phyloP scores from a whole-genome alignment of 2,329 filamentous ascomycete genomes.

The Monilinia polystroma region DNA sequence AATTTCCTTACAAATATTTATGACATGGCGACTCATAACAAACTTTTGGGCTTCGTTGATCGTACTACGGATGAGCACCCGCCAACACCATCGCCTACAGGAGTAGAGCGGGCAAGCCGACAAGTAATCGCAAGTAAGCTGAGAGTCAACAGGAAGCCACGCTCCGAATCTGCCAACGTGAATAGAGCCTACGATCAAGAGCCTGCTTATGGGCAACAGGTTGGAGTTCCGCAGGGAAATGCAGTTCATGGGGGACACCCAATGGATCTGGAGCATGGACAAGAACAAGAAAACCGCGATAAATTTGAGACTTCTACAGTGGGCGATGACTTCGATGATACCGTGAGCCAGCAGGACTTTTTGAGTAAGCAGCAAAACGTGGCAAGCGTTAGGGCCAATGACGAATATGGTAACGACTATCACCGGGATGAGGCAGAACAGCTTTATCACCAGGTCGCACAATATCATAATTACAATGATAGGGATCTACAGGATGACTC shows the following conservation, averaged over 20 bases:
- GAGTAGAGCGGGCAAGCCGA: neutral
- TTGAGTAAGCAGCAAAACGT: neutral
- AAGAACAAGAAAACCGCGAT: neutral
- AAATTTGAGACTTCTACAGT: constrained; percentile 18
- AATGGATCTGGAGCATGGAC: neutral
- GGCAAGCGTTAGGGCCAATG: neutral
- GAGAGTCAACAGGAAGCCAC: constrained; percentile 9
- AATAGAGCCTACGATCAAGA: constrained; percentile 6
- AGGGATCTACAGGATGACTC: neutral
- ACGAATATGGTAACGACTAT: neutral
- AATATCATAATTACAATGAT: neutral
- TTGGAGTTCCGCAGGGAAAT: neutral
- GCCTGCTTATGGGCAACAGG: constrained; percentile 4
- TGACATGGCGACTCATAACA: constrained; percentile 6
- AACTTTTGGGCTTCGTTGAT: neutral
- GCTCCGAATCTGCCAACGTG: constrained; percentile 3
- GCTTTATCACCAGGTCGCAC: neutral
- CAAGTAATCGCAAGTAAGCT: constrained; percentile 3
- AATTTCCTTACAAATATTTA: constrained; percentile 9
- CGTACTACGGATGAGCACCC: neutral
- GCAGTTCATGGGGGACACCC: neutral
- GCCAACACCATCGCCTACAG: constrained; percentile 9
- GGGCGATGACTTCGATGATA: constrained; percentile 12
- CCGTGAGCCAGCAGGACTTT: constrained; percentile 12
- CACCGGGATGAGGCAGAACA: neutral